Evolutionary conservation across 495 filamentous ascomycete genomes (phyloP).

Genomic region (Friedmanniomyces endolithicus): DNA sequence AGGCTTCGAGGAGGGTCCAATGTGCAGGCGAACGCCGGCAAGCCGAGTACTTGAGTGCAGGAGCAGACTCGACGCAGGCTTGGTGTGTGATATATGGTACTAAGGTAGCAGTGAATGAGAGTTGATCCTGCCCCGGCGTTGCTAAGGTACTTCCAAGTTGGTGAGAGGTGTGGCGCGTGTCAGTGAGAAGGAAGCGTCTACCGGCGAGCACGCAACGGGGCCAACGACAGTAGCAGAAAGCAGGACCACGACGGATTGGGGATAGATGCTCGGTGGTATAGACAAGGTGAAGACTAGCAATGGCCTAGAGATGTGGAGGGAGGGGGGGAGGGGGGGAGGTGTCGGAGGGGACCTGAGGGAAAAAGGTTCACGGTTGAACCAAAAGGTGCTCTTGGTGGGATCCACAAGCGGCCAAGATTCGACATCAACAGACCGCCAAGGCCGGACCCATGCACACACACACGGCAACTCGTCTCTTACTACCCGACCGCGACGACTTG

Average conservation of each 20-base stretch:
- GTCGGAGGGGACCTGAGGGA: too few relatives aligned
- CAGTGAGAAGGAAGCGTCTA: not conserved
- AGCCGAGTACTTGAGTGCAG: not conserved
- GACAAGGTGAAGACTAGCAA: not conserved
- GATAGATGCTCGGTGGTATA: not conserved
- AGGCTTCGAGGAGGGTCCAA: conserved; percentile 3
- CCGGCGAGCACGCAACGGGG: not conserved
- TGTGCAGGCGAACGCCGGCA: conserved; percentile 27
- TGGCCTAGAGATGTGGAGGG: conserved; percentile 2
- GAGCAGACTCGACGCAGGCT: not conserved
- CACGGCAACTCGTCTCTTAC: not conserved
- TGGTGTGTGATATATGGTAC: conserved; percentile 1
- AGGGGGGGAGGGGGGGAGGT: too few relatives aligned
- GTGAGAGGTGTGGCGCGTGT: not conserved
- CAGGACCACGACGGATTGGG: not conserved
- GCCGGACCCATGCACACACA: not conserved
- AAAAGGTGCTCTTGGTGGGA: conserved; percentile 1
- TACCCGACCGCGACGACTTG: not conserved
- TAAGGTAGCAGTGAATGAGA: not conserved
- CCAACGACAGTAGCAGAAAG: not conserved
- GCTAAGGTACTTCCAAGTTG: too few relatives aligned
- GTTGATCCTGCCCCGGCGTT: not conserved
- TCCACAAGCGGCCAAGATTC: not conserved
- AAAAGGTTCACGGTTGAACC: conserved; percentile 4
- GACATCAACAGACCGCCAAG: not conserved